phyloP scores from a whole-genome alignment of 208 protist species.

The Leishmania braziliensis region DNA sequence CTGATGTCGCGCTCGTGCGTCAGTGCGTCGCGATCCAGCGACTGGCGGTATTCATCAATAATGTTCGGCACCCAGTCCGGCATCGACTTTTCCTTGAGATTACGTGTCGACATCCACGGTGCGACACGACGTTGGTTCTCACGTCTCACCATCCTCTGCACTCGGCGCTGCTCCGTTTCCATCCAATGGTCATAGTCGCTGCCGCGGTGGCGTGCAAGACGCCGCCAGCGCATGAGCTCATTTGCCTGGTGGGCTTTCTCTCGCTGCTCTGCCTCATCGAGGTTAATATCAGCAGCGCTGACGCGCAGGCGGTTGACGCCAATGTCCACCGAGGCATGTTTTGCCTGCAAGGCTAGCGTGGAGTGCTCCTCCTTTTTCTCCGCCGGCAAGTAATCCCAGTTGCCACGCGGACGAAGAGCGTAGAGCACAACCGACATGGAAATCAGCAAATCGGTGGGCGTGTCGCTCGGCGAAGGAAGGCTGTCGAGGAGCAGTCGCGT shows the following conservation, averaged over 20 bases:
- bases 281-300: constrained; percentile 53
- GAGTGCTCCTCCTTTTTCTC: constrained; percentile 32
- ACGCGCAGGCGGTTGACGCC: constrained; percentile 73
- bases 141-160: constrained; percentile 57
- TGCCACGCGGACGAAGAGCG: constrained; percentile 64
- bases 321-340: constrained; percentile 62
- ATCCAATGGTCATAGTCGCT: constrained; percentile 88
- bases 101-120: constrained; percentile 46
- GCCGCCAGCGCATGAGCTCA: constrained; percentile 71
- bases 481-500: constrained; percentile 76
- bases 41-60: constrained; percentile 87
- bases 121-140: constrained; percentile 30
- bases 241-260: constrained; percentile 56
- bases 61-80: constrained; percentile 86
- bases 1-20: constrained; percentile 62
- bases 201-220: constrained; percentile 41
- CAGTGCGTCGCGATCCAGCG: constrained; percentile 75
- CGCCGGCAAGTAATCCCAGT: constrained; percentile 88
- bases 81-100: constrained; percentile 38
- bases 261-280: constrained; percentile 81
- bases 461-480: constrained; percentile 29
- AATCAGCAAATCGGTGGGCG: constrained; percentile 60
- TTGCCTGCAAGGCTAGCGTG: constrained; percentile 51
- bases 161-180: constrained; percentile 69
- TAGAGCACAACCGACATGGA: constrained; percentile 74